These are phyloP conservation scores for Fusarium acutatum DNA, from an alignment of 2,329 filamentous ascomycete genomes.

Conservation along the genomic window DNA sequence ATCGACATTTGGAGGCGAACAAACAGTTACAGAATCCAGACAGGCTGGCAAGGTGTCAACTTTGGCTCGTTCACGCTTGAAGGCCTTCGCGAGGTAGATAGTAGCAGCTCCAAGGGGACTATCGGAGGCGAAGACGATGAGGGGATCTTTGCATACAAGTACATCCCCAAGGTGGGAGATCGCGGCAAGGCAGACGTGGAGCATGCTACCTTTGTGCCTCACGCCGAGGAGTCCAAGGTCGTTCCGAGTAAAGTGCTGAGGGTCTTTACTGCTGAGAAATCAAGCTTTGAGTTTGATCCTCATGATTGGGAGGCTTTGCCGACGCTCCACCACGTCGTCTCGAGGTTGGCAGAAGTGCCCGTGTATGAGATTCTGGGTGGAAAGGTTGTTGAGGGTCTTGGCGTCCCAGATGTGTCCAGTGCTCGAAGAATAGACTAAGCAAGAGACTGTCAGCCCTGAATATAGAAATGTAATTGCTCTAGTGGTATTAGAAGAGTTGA, in stretches of 20 bases:
- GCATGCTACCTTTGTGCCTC: neutral
- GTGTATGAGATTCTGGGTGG: neutral
- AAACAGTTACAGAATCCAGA: neutral
- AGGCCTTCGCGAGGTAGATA: neutral
- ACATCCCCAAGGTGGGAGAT: neutral
- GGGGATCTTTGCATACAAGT: neutral
- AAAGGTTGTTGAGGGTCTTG: neutral
- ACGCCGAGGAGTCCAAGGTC: neutral
- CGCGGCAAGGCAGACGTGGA: neutral
- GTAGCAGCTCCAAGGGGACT: neutral
- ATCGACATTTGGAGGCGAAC: neutral
- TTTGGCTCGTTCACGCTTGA: neutral
- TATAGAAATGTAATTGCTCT: neutral
- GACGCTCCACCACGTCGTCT: neutral
- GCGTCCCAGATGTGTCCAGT: neutral
- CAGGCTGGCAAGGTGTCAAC: neutral
- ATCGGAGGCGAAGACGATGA: neutral
- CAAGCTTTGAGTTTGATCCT: neutral
- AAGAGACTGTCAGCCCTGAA: neutral
- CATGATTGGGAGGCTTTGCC: neutral
- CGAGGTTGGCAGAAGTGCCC: neutral
- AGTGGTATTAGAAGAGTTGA: fast-evolving
- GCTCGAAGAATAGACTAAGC: neutral
- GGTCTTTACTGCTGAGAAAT: neutral
- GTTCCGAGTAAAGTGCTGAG: neutral